A percentile compares a stretch with the other conserved stretches of the same genome.
phyloP scores from a whole-genome alignment of 768 basidiomycete species.

The Amanita pseudoporphyria region DNA sequence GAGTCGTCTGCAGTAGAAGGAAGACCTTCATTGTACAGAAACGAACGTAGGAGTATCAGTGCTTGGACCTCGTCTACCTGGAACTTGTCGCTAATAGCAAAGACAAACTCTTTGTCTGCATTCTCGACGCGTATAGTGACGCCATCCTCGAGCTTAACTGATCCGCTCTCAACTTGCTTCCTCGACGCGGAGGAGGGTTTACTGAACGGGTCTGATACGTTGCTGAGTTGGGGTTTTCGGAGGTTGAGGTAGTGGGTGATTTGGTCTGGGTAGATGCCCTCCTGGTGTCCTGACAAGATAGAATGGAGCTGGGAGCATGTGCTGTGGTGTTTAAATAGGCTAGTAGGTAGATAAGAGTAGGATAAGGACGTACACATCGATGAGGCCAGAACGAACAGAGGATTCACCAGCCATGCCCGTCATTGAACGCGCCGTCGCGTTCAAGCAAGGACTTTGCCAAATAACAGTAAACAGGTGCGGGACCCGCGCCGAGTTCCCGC shows the following conservation, averaged over 20 bases:
- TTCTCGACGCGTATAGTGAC: constrained; percentile 54
- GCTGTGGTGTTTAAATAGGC: constrained; percentile 20
- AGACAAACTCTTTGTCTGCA: constrained; percentile 58
- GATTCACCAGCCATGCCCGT: constrained; percentile 33
- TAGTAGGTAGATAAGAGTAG: not conserved
- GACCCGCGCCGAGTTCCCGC: too few relatives aligned
- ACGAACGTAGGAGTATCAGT: constrained; percentile 63
- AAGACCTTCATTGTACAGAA: constrained; percentile 69
- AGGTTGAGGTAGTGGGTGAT: constrained; percentile 47
- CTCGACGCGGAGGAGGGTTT: constrained; percentile 59
- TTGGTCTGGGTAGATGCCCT: constrained; percentile 50
- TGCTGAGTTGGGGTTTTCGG: constrained; percentile 46
- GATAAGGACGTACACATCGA: constrained; percentile 49
- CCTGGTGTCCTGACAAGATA: constrained; percentile 43
- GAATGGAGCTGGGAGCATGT: constrained; percentile 53
- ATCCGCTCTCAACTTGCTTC: constrained; percentile 55
- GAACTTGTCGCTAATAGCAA: constrained; percentile 64
- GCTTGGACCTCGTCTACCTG: constrained; percentile 78
- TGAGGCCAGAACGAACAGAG: constrained; percentile 56
- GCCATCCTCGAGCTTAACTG: constrained; percentile 60
- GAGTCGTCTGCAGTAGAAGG: constrained; percentile 37
- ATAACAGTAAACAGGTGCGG: constrained; percentile 18
- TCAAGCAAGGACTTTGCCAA: not conserved
- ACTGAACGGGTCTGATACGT: constrained; percentile 57
- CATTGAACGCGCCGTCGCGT: not conserved